Conservation (phyloP, 1,284 basidiomycete species). For the Trichosporon sp. region DNA sequence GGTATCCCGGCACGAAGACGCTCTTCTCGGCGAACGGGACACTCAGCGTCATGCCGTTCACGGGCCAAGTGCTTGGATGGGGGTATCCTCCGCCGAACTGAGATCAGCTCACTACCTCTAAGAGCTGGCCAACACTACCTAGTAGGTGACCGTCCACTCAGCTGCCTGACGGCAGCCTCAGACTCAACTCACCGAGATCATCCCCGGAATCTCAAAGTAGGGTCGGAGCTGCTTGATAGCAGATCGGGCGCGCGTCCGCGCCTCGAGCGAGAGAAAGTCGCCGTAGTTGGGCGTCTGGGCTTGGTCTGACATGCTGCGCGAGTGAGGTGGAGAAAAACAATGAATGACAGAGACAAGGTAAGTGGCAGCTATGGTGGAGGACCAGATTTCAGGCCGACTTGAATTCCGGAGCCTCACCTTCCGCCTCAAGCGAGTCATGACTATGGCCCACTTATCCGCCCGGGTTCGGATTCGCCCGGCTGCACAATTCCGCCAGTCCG, state of each 20-base stretch:
- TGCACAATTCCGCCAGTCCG: not conserved
- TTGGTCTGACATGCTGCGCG: not conserved
- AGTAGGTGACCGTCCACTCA: too few species aligned
- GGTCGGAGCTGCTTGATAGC: constrained; percentile 24
- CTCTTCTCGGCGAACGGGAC: constrained; percentile 33
- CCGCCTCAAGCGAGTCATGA: not conserved
- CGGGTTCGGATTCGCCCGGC: constrained; percentile 1
- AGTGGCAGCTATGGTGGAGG: not conserved
- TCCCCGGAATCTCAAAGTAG: constrained; percentile 28
- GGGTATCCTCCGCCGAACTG: constrained; percentile 35
- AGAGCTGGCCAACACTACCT: too few species aligned
- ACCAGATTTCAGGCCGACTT: not conserved
- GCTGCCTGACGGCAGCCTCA: too few species aligned
- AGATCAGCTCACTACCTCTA: not conserved
- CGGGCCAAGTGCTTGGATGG: constrained; percentile 35
- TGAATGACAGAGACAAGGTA: not conserved
- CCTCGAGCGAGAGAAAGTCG: constrained; percentile 20
- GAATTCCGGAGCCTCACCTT: not conserved
- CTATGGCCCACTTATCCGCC: not conserved
- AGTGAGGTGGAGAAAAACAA: not conserved
- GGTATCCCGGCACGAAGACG: constrained; percentile 35
- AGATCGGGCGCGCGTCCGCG: constrained; percentile 18
- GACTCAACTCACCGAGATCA: constrained; percentile 23
- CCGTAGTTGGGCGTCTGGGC: constrained; percentile 13
- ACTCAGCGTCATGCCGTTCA: constrained; percentile 38